Base-by-base conservation (phyloP, 768 basidiomycete genomes). In the Lactarius sanguifluus region DNA sequence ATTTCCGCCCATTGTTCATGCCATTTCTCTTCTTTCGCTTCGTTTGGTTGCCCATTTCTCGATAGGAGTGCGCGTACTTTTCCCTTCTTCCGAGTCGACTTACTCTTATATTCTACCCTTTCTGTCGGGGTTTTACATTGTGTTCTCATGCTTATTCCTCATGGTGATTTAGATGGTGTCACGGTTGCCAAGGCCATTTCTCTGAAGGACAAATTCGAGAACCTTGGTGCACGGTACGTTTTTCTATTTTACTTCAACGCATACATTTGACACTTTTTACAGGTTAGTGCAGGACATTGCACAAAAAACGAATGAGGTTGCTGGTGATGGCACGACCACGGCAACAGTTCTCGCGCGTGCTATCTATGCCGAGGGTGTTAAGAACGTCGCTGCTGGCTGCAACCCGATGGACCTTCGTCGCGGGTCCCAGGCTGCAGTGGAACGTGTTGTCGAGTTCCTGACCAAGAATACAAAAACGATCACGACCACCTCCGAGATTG, bases 371-470 rank as follows among this genome's bases (percentile, higher is more conserved):
- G 96, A 99, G 79, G 96, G 96, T 77, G 96, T 98, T 73, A 98
- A 98, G 83, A 98, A 98, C 73, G 96, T 98, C 65, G 96, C 96
- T 25, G 96, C 96, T 12, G 96, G 96, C 4, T 99, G 96, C 84
- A 97, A 96, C 81, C 96, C 96, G 15, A 99, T 98, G 96, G 96
- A 99, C 80, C 92, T 98, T 66, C 94, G 96, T 68, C 89, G 96
- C n/a, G 96, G 96, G 60, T 88, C 96, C 12, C 96, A 99, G 76
- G 92, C 94, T 12, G 96, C 96, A 57, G 96, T 99, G 56, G 92
- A 73, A 20, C 90, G 91, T 70, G 94, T 99, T 71, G 90, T 98
- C 69, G 86, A 91, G 73, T 95, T 90, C 81, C 86, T 99, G 70
- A 83, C 96, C 66, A 77, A 86, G 20, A 88, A 98, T 77, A 88